Percentiles rank a stretch among this genome's conserved stretches.
phyloP scores from a whole-genome alignment of 2,329 filamentous ascomycete genomes.

The Penicillium sp. region DNA sequence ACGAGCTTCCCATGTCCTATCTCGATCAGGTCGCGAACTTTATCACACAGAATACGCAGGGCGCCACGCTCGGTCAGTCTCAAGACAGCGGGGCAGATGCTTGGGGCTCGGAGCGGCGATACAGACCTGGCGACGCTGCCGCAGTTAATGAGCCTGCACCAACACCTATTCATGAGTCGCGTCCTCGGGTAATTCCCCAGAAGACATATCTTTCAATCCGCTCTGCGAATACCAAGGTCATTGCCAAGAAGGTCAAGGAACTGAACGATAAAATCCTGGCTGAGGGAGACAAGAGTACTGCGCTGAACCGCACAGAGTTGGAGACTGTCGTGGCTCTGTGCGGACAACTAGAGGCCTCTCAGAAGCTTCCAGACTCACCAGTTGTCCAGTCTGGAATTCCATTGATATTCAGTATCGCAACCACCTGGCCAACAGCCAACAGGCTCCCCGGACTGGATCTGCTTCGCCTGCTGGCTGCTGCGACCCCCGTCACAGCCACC shows the following conservation, averaged over 20 bases:
- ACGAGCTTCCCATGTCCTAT: conserved; percentile 83
- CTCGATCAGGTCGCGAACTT: conserved; percentile 92
- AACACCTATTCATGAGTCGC: conserved; percentile 39
- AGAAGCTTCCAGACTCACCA: conserved; percentile 47
- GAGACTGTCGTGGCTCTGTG: conserved; percentile 63
- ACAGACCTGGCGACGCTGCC: conserved; percentile 69
- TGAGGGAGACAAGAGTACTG: conserved; percentile 70
- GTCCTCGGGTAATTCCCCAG: conserved; percentile 71
- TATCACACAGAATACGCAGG: conserved; percentile 86
- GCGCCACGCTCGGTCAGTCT: conserved; percentile 73
- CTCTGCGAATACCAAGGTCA: conserved; percentile 68
- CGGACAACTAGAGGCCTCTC: conserved; percentile 59
- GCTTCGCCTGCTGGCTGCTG: conserved; percentile 76
- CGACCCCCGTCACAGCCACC: conserved; percentile 65
- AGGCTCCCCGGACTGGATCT: conserved; percentile 84
- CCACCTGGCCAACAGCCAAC: conserved; percentile 76
- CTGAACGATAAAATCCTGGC: conserved; percentile 70
- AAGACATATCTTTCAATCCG: conserved; percentile 77
- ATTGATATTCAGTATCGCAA: conserved; percentile 70
- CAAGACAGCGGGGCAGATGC: conserved; percentile 65
- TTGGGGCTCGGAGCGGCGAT: conserved; percentile 75
- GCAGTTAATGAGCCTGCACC: conserved; percentile 36
- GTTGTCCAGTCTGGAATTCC: conserved; percentile 58
- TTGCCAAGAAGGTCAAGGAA: conserved; percentile 74
- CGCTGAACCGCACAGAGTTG: conserved; percentile 73